Evolutionary conservation across 306 rosid genomes (phyloP).

Genomic region (Inga laurina): DNA sequence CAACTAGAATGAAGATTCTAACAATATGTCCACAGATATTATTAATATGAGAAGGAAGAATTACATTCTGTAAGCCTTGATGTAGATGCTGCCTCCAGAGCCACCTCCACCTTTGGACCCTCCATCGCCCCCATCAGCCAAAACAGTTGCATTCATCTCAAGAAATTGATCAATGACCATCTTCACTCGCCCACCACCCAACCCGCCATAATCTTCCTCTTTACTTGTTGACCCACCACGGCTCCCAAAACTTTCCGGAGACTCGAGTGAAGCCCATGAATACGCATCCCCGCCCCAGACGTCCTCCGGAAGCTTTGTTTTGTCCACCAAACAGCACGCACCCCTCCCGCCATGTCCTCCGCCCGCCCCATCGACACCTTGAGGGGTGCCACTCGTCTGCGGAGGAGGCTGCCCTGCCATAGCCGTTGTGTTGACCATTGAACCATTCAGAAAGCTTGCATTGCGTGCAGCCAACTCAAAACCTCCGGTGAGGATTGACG

Average conservation of each 20-base stretch:
- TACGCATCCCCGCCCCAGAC: slow-evolving; percentile 99
- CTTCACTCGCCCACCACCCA: slow-evolving; percentile 83
- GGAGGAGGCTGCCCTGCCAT: slow-evolving; percentile 89
- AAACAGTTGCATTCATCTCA: slow-evolving; percentile 71
- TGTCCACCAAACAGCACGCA: slow-evolving; percentile 79
- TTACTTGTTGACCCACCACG: slow-evolving; percentile 77
- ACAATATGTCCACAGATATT: no score
- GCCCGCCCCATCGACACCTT: slow-evolving; percentile 79
- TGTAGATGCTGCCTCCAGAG: slow-evolving; percentile 95
- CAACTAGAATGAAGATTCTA: slow-evolving; percentile 16
- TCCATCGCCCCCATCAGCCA: slow-evolving; percentile 89
- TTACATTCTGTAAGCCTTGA: slow-evolving; percentile 86
- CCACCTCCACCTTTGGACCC: slow-evolving; percentile 95
- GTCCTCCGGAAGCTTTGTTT: slow-evolving; percentile 87
- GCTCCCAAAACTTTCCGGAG: slow-evolving; percentile 81
- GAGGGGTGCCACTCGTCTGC: slow-evolving; percentile 97
- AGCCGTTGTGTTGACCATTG: slow-evolving; percentile 77
- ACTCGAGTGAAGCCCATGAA: slow-evolving; percentile 84
- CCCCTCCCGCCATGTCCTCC: slow-evolving; percentile 99
- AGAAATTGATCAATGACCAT: slow-evolving; percentile 48
- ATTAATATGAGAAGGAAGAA: not conserved
- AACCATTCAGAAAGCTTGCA: slow-evolving; percentile 70
- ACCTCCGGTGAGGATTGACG: slow-evolving; percentile 78
- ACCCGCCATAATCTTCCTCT: slow-evolving; percentile 86
- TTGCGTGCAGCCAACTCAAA: slow-evolving; percentile 71